These are phyloP conservation scores for Saccharomycopsis fodiens DNA, from an alignment of 805 yeast genomes.

Conservation along the genomic window DNA sequence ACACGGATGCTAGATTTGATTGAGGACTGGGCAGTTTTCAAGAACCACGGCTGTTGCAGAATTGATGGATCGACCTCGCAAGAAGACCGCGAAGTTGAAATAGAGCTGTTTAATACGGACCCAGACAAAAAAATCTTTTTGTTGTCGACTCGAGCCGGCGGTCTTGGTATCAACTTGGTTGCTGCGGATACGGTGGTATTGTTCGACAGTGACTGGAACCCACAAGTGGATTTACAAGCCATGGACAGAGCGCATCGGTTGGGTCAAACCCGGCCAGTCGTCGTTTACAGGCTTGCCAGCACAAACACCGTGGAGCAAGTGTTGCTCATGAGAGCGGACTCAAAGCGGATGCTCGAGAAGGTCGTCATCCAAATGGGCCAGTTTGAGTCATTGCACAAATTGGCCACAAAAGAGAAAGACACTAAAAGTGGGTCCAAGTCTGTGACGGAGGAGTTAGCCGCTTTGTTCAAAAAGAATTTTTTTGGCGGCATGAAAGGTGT, in stretches of 20 bases:
- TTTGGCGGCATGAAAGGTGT: constrained; percentile 25
- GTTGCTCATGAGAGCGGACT: constrained; percentile 67
- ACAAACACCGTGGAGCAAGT: constrained; percentile 79
- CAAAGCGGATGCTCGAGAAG: constrained; percentile 72
- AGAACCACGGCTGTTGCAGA: constrained; percentile 42
- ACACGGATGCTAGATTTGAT: constrained; percentile 74
- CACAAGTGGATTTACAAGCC: constrained; percentile 93
- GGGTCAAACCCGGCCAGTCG: constrained; percentile 81
- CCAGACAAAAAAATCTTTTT: constrained; percentile 46
- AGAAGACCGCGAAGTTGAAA: constrained; percentile 55
- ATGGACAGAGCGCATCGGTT: constrained; percentile 93
- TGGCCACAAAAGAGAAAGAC: constrained; percentile 28
- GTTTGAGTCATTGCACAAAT: constrained; percentile 37
- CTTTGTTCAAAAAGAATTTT: constrained; percentile 33
- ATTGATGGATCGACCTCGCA: constrained; percentile 74
- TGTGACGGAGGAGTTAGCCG: constrained; percentile 34
- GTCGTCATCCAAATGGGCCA: constrained; percentile 64
- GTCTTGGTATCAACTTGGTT: constrained; percentile 79
- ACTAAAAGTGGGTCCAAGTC: constrained; percentile 22
- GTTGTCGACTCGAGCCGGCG: constrained; percentile 90
- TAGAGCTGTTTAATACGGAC: constrained; percentile 41
- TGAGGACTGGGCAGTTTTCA: constrained; percentile 59
- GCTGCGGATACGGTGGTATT: constrained; percentile 86
- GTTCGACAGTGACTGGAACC: constrained; percentile 96
- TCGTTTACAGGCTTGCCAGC: constrained; percentile 70